phyloP scores from a whole-genome alignment of 192 early-diverging fungal genomes.

The Phycomyces nitens region DNA sequence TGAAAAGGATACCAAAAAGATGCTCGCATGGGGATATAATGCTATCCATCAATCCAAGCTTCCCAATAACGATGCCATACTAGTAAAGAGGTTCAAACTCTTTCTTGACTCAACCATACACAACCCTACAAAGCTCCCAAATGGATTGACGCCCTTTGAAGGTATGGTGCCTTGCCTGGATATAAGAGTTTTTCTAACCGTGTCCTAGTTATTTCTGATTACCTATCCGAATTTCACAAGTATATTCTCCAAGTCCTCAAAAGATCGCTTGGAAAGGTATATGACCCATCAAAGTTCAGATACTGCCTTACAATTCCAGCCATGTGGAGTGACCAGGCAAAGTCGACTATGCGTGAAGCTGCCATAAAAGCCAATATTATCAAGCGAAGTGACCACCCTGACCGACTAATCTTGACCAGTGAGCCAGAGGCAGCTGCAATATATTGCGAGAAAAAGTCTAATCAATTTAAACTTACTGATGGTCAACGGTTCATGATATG shows the following conservation, averaged over 20 bases:
- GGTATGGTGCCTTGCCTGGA: background rate
- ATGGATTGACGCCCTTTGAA: constrained; percentile 42
- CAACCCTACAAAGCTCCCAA: constrained; percentile 33
- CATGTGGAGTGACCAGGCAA: constrained; percentile 49
- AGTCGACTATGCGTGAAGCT: constrained; percentile 42
- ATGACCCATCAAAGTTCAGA: background rate
- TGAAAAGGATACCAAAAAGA: constrained; percentile 31
- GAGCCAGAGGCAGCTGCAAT: constrained; percentile 47
- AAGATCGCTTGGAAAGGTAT: constrained; percentile 8
- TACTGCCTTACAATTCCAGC: constrained; percentile 49
- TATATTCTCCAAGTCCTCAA: constrained; percentile 43
- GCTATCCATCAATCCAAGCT: constrained; percentile 36
- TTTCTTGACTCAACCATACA: constrained; percentile 44
- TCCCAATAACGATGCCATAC: constrained; percentile 38
- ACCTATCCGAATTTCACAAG: constrained; percentile 40
- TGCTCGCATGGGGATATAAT: constrained; percentile 44
- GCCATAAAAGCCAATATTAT: constrained; percentile 40
- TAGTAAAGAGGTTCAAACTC: constrained; percentile 45
- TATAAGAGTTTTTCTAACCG: too few relatives aligned
- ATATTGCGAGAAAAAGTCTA: constrained; percentile 46
- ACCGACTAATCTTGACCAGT: constrained; percentile 41
- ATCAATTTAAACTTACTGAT: constrained; percentile 36
- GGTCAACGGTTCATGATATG: constrained; percentile 49
- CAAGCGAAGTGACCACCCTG: constrained; percentile 26
- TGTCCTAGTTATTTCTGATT: constrained; percentile 41